Conservation (phyloP, 306 rosid species). For the Pueraria montana region DNA sequence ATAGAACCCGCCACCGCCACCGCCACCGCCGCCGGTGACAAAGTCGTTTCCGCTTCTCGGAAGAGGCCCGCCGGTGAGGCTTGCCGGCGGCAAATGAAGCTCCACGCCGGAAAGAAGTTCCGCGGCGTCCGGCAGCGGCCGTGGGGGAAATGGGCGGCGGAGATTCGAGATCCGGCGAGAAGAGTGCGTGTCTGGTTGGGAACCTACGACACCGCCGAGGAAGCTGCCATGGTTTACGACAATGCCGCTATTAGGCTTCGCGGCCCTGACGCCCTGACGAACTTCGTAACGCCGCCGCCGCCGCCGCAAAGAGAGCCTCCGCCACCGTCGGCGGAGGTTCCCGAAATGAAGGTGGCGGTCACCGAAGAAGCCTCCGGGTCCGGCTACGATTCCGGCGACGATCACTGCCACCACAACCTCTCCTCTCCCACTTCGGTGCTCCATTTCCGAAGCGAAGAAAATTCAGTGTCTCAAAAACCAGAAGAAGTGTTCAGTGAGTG, state of each 20-base stretch:
- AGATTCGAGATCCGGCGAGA: constrained; percentile 88
- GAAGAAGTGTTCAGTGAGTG: constrained; percentile 45
- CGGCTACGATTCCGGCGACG: constrained; percentile 77
- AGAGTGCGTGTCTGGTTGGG: constrained; percentile 90
- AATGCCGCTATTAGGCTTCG: constrained; percentile 89
- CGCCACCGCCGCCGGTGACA: constrained; percentile 30
- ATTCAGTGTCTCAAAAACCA: constrained; percentile 2
- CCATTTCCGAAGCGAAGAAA: constrained; percentile 63
- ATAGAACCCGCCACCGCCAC: constrained; percentile 57
- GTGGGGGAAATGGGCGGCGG: constrained; percentile 99
- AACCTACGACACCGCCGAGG: constrained; percentile 91
- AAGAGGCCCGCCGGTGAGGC: constrained; percentile 59
- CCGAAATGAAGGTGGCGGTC: constrained; percentile 41
- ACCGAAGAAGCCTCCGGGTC: constrained; percentile 54
- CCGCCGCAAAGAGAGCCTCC: constrained; percentile 51
- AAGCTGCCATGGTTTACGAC: constrained; percentile 95
- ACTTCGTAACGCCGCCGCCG: constrained; percentile 74
- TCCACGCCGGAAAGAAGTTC: constrained; percentile 61
- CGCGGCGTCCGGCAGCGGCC: constrained; percentile 96
- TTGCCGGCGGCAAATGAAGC: constrained; percentile 53
- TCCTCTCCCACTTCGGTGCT: constrained; percentile 89
- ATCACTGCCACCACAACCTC: constrained; percentile 50
- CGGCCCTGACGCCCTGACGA: constrained; percentile 89
- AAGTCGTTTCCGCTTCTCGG: constrained; percentile 20
- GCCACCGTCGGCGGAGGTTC: not conserved